Evolutionary conservation across 164 flowering plant genomes (phyloP).

Genomic region (Chimonanthus praecox): DNA sequence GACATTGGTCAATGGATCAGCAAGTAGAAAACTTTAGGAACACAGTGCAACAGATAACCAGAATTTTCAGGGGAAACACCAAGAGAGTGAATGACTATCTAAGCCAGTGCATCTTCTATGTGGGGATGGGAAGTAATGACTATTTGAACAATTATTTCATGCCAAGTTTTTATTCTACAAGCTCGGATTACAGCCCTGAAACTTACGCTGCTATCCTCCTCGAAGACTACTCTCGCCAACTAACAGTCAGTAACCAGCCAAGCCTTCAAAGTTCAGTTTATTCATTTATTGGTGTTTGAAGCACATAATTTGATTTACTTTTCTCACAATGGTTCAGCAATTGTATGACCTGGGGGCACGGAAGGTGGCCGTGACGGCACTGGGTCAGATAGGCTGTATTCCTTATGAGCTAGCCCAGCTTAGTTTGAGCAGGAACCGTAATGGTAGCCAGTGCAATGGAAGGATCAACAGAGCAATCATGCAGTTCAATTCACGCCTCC

Average conservation of each 20-base stretch:
- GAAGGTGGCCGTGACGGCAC: constrained; percentile 58
- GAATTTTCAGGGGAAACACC: constrained; percentile 46
- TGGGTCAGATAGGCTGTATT: constrained; percentile 88
- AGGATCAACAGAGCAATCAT: constrained; percentile 50
- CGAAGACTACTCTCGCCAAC: constrained; percentile 60
- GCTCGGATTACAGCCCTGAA: constrained; percentile 33
- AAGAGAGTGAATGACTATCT: constrained; percentile 32
- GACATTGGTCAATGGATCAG: constrained; percentile 56
- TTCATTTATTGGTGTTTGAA: neutral
- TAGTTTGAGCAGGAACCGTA: constrained; percentile 17
- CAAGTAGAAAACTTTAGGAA: constrained; percentile 50
- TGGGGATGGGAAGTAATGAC: constrained; percentile 89
- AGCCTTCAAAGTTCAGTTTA: neutral
- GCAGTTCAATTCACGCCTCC: constrained; percentile 61
- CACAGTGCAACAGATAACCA: constrained; percentile 41
- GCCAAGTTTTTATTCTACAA: constrained; percentile 54
- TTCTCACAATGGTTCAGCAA: constrained; percentile 25
- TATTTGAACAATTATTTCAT: constrained; percentile 86
- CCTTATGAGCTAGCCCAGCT: constrained; percentile 74
- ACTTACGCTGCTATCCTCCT: constrained; percentile 59
- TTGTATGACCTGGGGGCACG: constrained; percentile 68
- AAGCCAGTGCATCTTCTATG: constrained; percentile 60
- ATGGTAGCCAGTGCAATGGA: constrained; percentile 53
- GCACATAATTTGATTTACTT: neutral
- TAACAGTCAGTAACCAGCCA: constrained; percentile 34